Percentiles rank a stretch among this genome's conserved stretches.
phyloP scores from a whole-genome alignment of 164 flowering plant species.

The Tetracentron sinense region DNA sequence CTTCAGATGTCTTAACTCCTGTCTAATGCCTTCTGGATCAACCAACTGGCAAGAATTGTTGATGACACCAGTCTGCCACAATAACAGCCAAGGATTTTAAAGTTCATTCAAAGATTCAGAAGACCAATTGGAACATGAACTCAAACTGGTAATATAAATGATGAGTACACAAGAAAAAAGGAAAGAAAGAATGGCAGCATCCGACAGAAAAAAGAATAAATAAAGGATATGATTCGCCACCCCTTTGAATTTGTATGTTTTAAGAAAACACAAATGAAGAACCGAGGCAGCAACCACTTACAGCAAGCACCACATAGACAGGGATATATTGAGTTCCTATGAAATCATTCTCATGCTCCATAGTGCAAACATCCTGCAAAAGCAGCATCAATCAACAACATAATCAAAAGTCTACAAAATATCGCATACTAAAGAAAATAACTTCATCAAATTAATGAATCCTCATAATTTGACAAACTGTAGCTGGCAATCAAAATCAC shows the following conservation, averaged over 20 bases:
- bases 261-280: not conserved
- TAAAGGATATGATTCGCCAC: not conserved
- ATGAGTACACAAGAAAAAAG: too few species aligned
- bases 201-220: not conserved
- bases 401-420: constrained; percentile 9
- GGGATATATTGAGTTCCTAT: constrained; percentile 61
- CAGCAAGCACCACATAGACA: constrained; percentile 71
- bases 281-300: constrained; percentile 37
- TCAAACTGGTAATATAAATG: too few species aligned
- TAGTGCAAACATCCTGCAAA: constrained; percentile 43
- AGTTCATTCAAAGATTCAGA: not conserved
- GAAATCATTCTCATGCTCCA: constrained; percentile 40
- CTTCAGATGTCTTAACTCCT: constrained; percentile 61
- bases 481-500: not conserved
- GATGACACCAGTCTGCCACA: constrained; percentile 55
- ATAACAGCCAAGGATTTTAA: constrained; percentile 11
- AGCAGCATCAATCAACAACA: constrained; percentile 43
- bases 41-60: constrained; percentile 71
- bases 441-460: too few species aligned
- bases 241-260: too few species aligned
- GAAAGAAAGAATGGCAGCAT: not conserved
- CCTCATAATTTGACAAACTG: too few species aligned
- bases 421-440: not conserved
- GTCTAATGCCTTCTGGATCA: constrained; percentile 59
- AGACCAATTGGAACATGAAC: too few species aligned